Percentiles rank a stretch among this genome's conserved stretches.
Evolutionary conservation across 257 asterid genomes (phyloP).

Genomic region (Coffea eugenioides): DNA sequence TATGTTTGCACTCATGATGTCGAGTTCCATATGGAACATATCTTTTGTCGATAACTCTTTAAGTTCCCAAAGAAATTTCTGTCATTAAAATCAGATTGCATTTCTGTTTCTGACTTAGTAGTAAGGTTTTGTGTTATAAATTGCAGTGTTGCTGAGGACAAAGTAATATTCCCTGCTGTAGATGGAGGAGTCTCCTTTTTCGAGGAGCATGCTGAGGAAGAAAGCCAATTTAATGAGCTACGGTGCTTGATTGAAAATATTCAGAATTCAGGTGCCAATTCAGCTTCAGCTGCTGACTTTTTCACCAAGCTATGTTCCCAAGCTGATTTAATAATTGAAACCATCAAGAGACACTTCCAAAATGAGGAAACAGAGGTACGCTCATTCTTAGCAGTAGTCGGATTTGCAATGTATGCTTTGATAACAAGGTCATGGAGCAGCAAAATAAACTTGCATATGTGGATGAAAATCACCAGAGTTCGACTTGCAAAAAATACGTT

Average conservation of each 20-base stretch:
- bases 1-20: background rate
- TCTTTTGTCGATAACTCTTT: background rate
- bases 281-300: conserved; percentile 43
- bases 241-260: conserved; percentile 41
- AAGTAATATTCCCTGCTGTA: conserved; percentile 46
- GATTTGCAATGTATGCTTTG: background rate
- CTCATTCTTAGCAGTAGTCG: background rate
- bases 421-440: background rate
- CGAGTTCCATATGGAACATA: background rate
- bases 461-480: background rate
- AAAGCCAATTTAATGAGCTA: conserved; percentile 42
- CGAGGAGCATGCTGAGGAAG: conserved; percentile 48
- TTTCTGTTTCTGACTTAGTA: background rate
- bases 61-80: background rate
- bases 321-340: conserved; percentile 45
- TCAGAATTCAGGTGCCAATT: conserved; percentile 40
- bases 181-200: conserved; percentile 45
- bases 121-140: background rate
- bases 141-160: conserved; percentile 48
- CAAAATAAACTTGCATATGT: background rate
- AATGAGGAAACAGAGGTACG: conserved; percentile 48
- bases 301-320: conserved; percentile 41
- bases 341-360: conserved; percentile 38
- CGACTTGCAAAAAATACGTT: background rate
- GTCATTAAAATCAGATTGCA: background rate